Base-by-base conservation (phyloP, 2,329 filamentous ascomycete genomes). In the Fusarium coicis region DNA sequence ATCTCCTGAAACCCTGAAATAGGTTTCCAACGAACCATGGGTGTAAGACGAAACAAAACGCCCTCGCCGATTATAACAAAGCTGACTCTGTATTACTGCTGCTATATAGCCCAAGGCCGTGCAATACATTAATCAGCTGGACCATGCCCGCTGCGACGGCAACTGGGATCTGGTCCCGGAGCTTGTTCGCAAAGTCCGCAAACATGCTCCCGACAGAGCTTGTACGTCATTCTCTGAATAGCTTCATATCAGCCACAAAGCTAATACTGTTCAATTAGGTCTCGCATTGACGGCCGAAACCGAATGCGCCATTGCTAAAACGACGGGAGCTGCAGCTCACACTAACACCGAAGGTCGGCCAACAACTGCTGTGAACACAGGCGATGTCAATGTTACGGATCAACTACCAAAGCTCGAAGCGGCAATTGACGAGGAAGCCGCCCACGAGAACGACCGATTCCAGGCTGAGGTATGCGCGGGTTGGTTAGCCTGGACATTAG, bases 171-270 rank as follows among this genome's bases (percentile, higher is more conserved):
- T 93, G 36, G 89, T 98, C 36, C 93, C 94, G 32, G 96, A 98
- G 84, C 88, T 97, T 72, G 92, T 96, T 78, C 91, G 96, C 81
- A 99, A 99, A 84, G 89, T 98, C 79, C 93, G 93, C 79, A 98
- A 99, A 83, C 96, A 99, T 88, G 93, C 95, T 77, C 92, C 95
- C 44, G 90, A 93, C 69, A 90, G 93, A 82, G 89, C 90, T 83
- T 97, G 96, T 98, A 92, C 77, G 90, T 47, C 56, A 53, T 63
- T 53, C 34, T 56, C 57, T 36, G 54, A 56, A 63, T 50, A 49
- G 43, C 39, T 39, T 56, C 47, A 54, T 30, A 44, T 37, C 49
- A 36, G n/a, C 10, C 32, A 40, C 26, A 34, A 50, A 43, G 40
- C 60, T 79, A 67, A 77, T 50, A 47, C 39, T 40, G 26, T 23